Evolutionary conservation across 148 eudicot genomes (phyloP), one percentile per base, ranked within the genome.

Genomic region (Simmondsia chinensis): DNA sequence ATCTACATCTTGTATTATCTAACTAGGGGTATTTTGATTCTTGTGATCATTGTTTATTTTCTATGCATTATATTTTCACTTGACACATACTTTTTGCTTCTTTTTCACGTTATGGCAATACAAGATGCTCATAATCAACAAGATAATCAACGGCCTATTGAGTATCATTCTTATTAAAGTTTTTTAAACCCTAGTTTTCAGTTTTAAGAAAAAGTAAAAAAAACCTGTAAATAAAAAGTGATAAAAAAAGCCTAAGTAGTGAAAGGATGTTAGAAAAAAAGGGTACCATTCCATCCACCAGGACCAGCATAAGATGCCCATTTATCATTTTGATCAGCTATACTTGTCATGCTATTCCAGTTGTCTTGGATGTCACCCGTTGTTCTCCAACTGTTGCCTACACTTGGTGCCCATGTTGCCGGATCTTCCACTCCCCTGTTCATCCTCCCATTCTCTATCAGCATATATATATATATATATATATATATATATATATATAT

Each of bases 371-470:
- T 88, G 61, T 88, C 96, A 15, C 60, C 76, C 1, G 91, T 88
- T 29, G 96, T 88, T 66, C 96, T 77, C 96, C 96, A 88, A 57
- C 96, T 88, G 48, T 88, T 80, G 33, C 83, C 94, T 27, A 80
- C 5, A 3, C 36, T 15, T 33, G 50, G 33, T 0, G 73, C 96
- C 96, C 96, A 88, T 7, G 72, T 68, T 33, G 96, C 87, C 6
- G 94, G 94, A 62, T 88, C 72, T 26, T 77, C 80, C 30, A 47
- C 31, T 26, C 96, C 96, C 94, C 96, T 88, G 49, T 6, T 37
- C 38, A 25, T 5, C 25, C 17, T 18, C 24, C 24, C n/a, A 18
- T 4, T 30, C 33, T 35, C 1, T 1, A 17, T 3, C 38, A 31
- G 7, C 23, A 40, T 1, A 24, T 28, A 23, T 9, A 16, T 26